A percentile compares a stretch with the other conserved stretches of the same genome.
These are phyloP conservation scores for Amanita molliuscula DNA, from an alignment of 768 basidiomycete genomes.

Conservation along the genomic window DNA sequence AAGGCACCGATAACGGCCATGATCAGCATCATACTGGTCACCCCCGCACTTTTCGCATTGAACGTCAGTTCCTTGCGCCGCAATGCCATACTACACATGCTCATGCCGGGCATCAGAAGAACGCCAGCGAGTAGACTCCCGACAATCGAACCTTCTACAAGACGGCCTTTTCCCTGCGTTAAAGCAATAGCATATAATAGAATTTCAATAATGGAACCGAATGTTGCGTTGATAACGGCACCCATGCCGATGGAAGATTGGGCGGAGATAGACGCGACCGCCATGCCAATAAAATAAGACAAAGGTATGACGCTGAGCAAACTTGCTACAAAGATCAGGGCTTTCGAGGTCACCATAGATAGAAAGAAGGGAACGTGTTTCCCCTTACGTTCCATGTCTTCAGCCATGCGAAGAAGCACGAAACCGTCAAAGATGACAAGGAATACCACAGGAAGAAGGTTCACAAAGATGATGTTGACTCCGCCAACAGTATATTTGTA, in stretches of 20 bases:
- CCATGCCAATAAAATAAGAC: conserved; percentile 99
- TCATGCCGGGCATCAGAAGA: conserved; percentile 91
- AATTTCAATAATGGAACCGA: conserved; percentile 97
- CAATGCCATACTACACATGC: conserved; percentile 89
- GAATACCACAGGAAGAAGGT: conserved; percentile 87
- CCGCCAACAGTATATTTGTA: conserved; percentile 99
- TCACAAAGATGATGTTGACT: conserved; percentile 97
- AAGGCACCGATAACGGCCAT: conserved; percentile 98
- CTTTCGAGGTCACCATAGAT: conserved; percentile 57
- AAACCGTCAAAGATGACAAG: conserved; percentile 94
- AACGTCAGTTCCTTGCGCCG: conserved; percentile 93
- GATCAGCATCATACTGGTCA: conserved; percentile 98
- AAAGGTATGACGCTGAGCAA: conserved; percentile 91
- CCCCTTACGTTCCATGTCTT: conserved; percentile 43
- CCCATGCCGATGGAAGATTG: conserved; percentile 99
- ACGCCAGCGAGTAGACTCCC: conserved; percentile 94
- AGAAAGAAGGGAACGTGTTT: conserved; percentile 57
- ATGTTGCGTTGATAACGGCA: conserved; percentile 98
- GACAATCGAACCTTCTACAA: conserved; percentile 96
- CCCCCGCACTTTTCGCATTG: conserved; percentile 98
- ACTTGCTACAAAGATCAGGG: conserved; percentile 74
- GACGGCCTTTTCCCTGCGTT: conserved; percentile 80
- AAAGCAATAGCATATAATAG: conserved; percentile 87
- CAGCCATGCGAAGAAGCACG: conserved; percentile 63
- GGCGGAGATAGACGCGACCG: conserved; percentile 97